Evolutionary conservation across 805 yeast genomes (phyloP).

Genomic region (Vanderwaltozyma tropicalis): DNA sequence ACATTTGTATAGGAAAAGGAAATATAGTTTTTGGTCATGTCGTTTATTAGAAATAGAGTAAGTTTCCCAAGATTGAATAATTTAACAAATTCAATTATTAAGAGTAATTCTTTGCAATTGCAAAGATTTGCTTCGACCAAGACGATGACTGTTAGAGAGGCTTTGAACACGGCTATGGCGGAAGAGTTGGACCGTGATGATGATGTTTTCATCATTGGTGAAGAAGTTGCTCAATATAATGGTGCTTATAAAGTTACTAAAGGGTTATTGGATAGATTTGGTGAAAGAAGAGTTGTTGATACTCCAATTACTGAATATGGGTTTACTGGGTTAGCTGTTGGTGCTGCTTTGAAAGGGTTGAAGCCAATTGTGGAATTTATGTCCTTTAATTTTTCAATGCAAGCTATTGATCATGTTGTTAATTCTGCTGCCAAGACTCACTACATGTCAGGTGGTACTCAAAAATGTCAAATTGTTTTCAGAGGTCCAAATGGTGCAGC

Average conservation of each 20-base stretch:
- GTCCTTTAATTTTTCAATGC: constrained; percentile 99
- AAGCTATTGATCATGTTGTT: constrained; percentile 95
- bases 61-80: not conserved
- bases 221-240: constrained; percentile 97
- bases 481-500: constrained; percentile 99
- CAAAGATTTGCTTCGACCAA: constrained; percentile 34
- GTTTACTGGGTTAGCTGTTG: constrained; percentile 88
- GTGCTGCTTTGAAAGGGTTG: constrained; percentile 92
- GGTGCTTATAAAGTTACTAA: constrained; percentile 98
- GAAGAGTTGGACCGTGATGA: constrained; percentile 97
- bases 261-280: constrained; percentile 90
- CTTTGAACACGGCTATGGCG: constrained; percentile 86
- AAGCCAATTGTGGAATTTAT: constrained; percentile 96
- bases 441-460: constrained; percentile 99
- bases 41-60: not conserved
- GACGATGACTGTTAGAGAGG: constrained; percentile 90
- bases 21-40: not conserved
- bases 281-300: constrained; percentile 86
- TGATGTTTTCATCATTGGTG: constrained; percentile 92
- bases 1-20: no score
- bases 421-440: constrained; percentile 98
- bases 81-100: no score
- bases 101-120: no score
- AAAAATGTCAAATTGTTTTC: constrained; percentile 93
- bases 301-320: constrained; percentile 99